phyloP scores from a whole-genome alignment of 495 filamentous ascomycete species.

The Terfezia boudieri region DNA sequence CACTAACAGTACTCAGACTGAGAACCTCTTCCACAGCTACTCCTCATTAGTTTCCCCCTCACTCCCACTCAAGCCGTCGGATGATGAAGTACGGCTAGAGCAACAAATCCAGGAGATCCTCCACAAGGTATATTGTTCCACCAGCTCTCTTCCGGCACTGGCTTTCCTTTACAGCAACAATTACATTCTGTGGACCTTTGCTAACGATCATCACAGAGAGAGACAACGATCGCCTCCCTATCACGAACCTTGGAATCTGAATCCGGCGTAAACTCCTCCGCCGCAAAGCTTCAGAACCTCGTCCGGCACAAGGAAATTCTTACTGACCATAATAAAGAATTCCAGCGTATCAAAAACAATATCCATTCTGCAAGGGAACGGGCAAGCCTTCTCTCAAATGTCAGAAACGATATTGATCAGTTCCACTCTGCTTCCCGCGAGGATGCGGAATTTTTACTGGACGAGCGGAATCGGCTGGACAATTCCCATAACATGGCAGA shows the following conservation, averaged over 20 bases:
- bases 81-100: conserved; percentile 65
- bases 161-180: neutral
- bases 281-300: conserved; percentile 85
- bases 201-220: conserved; percentile 33
- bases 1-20: conserved; percentile 37
- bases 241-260: conserved; percentile 82
- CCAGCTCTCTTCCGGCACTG: conserved; percentile 4
- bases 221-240: conserved; percentile 60
- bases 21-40: conserved; percentile 81
- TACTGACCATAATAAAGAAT: conserved; percentile 63
- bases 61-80: conserved; percentile 58
- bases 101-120: conserved; percentile 65
- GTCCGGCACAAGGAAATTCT: conserved; percentile 79
- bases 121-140: neutral
- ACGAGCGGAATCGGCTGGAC: conserved; percentile 66
- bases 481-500: conserved; percentile 72
- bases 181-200: conserved; percentile 2
- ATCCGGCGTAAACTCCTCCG: conserved; percentile 67
- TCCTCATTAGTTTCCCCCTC: conserved; percentile 70
- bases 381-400: conserved; percentile 73
- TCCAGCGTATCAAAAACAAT: conserved; percentile 41
- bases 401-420: conserved; percentile 74
- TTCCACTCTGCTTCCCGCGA: conserved; percentile 43
- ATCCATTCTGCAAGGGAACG: conserved; percentile 59
- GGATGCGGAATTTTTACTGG: conserved; percentile 92